Evolutionary conservation across 2,329 filamentous ascomycete species (phyloP).

Genomic region (Pseudonectria buxi): DNA sequence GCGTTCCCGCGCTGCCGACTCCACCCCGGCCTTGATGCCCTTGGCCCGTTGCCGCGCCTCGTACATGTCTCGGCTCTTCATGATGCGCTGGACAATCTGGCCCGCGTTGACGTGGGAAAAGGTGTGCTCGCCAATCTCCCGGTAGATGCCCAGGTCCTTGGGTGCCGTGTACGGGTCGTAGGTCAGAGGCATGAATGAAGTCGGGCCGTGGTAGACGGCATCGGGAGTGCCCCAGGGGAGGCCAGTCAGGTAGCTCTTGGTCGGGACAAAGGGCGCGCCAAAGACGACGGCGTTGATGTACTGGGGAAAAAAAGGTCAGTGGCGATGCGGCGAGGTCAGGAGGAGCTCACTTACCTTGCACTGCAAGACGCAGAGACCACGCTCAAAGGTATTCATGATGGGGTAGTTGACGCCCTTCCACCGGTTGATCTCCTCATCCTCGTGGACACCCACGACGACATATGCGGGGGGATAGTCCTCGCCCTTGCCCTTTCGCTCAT

Average conservation of each 20-base stretch:
- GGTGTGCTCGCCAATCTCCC: slow-evolving; percentile 66
- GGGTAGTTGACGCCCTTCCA: slow-evolving; percentile 98
- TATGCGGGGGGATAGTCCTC: slow-evolving; percentile 76
- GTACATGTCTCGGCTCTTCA: slow-evolving; percentile 79
- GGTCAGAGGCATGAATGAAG: slow-evolving; percentile 75
- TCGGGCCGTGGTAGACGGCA: slow-evolving; percentile 93
- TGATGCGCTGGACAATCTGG: slow-evolving; percentile 84
- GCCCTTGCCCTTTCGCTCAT: slow-evolving; percentile 58
- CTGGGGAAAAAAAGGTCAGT: slow-evolving; percentile 34
- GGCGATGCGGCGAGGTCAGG: no score
- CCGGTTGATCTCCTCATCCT: slow-evolving; percentile 89
- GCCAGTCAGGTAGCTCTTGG: slow-evolving; percentile 65
- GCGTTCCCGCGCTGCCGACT: slow-evolving; percentile 56
- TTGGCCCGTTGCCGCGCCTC: slow-evolving; percentile 89
- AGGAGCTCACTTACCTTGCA: slow-evolving; percentile 67
- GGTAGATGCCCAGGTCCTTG: slow-evolving; percentile 78
- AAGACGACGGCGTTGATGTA: slow-evolving; percentile 86
- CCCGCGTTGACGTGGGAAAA: slow-evolving; percentile 87
- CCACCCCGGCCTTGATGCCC: slow-evolving; percentile 74
- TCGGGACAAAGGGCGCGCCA: slow-evolving; percentile 81
- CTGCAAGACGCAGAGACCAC: slow-evolving; percentile 89
- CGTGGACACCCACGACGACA: slow-evolving; percentile 88
- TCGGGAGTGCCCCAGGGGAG: slow-evolving; percentile 69
- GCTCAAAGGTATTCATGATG: slow-evolving; percentile 99
- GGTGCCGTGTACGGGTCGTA: slow-evolving; percentile 77